These are phyloP conservation scores for Penicillium fimorum DNA, from an alignment of 495 filamentous ascomycete species.

Conservation along the genomic window DNA sequence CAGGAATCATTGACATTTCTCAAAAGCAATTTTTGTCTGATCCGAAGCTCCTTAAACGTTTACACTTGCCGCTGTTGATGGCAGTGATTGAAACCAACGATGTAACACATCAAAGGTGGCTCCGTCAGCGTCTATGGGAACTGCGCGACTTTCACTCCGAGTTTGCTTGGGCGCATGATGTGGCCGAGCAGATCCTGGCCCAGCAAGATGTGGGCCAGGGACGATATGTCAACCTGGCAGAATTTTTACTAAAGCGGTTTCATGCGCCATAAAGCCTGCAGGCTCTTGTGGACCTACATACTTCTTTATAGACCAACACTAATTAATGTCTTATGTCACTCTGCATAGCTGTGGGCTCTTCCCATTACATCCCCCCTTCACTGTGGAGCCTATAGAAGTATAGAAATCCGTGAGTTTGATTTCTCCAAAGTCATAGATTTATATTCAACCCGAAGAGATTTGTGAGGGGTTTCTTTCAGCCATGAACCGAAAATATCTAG, in stretches of 20 bases:
- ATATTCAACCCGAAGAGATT: no score
- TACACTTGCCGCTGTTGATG: constrained; percentile 50
- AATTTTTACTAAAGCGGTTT: constrained; percentile 29
- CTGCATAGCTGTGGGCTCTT: neutral
- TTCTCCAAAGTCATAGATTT: no score
- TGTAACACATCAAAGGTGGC: constrained; percentile 37
- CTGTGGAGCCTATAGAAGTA: no score
- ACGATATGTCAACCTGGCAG: constrained; percentile 33
- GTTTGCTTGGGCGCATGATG: constrained; percentile 34
- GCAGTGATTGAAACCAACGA: constrained; percentile 45
- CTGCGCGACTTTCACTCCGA: constrained; percentile 35
- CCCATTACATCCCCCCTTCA: neutral
- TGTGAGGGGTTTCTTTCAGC: no score
- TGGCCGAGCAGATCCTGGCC: constrained; percentile 36
- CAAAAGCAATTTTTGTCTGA: constrained; percentile 39
- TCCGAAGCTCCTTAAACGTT: constrained; percentile 35
- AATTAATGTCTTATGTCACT: neutral
- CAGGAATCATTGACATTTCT: constrained; percentile 38
- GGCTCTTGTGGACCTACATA: constrained; percentile 23
- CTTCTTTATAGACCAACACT: constrained; percentile 18
- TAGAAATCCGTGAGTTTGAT: no score
- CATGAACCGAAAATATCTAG: no score
- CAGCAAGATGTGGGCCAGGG: constrained; percentile 31
- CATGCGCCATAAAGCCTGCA: constrained; percentile 17
- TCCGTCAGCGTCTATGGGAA: constrained; percentile 37